Conservation (phyloP, 768 basidiomycete species). For the Mycena alexandri region DNA sequence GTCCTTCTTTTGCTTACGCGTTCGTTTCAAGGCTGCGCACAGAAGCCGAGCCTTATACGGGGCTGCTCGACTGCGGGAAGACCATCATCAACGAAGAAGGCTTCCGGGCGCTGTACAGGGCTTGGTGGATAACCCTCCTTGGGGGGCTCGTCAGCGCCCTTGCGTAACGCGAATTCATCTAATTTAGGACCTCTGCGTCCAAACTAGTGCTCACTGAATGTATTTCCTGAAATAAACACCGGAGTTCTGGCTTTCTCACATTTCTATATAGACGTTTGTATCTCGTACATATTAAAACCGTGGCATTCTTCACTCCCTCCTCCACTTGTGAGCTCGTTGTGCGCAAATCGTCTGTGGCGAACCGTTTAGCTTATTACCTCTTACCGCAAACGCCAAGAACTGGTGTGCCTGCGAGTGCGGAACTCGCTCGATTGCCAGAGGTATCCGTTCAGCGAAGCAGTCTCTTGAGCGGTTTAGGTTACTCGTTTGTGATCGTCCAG, state of each 20-base stretch:
- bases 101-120: conserved; percentile 77
- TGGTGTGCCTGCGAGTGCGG: conserved; percentile 6
- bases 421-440: neutral
- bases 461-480: no score
- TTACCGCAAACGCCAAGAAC: conserved; percentile 5
- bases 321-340: no score
- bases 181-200: neutral
- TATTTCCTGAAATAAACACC: conserved; percentile 9
- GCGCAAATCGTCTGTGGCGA: neutral
- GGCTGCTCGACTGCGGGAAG: conserved; percentile 81
- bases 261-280: neutral
- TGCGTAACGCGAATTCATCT: conserved; percentile 41
- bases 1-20: conserved; percentile 26
- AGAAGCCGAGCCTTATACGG: conserved; percentile 84
- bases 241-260: neutral
- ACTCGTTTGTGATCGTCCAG: no score
- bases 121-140: conserved; percentile 87
- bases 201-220: conserved; percentile 5
- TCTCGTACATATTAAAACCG: neutral
- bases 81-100: conserved; percentile 87
- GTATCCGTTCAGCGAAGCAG: conserved; percentile 2
- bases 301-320: no score
- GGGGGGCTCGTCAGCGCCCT: conserved; percentile 72
- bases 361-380: conserved; percentile 7
- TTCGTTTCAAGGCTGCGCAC: conserved; percentile 66